phyloP scores from a whole-genome alignment of 352 stramenopile genomes.

The Thraustotheca clavata region DNA sequence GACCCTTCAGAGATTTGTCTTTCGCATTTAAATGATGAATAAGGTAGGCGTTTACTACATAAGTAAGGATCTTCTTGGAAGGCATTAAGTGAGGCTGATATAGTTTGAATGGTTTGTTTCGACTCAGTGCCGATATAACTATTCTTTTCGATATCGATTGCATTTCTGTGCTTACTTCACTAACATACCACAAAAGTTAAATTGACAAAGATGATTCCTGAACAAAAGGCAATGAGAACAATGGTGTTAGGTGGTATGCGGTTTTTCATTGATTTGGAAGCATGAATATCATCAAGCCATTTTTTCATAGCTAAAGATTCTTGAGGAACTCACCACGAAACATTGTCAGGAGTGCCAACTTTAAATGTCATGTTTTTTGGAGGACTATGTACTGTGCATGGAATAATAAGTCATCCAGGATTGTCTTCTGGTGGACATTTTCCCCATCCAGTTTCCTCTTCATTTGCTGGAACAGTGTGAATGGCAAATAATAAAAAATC shows the following conservation, averaged over 20 bases:
- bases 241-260: too few species aligned
- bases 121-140: too few species aligned
- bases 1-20: slow-evolving; percentile 66
- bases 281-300: slow-evolving; percentile 1
- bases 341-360: background rate
- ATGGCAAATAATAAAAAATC: background rate
- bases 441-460: background rate
- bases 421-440: background rate
- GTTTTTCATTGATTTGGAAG: background rate
- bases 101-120: slow-evolving; percentile 4
- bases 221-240: too few species aligned
- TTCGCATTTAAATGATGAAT: slow-evolving; percentile 68
- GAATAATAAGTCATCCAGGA: slow-evolving; percentile 9
- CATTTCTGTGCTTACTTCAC: too few species aligned
- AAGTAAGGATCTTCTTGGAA: slow-evolving; percentile 57
- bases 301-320: background rate
- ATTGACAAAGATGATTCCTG: too few species aligned
- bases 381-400: background rate
- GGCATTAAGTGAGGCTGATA: slow-evolving; percentile 43
- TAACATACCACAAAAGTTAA: too few species aligned
- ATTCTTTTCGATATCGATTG: too few species aligned
- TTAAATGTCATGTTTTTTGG: background rate
- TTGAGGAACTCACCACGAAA: too few species aligned
- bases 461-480: background rate
- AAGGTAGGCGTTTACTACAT: slow-evolving; percentile 42